Evolutionary conservation across 2,329 filamentous ascomycete species (phyloP).

Genomic region (Endothia cerciana): DNA sequence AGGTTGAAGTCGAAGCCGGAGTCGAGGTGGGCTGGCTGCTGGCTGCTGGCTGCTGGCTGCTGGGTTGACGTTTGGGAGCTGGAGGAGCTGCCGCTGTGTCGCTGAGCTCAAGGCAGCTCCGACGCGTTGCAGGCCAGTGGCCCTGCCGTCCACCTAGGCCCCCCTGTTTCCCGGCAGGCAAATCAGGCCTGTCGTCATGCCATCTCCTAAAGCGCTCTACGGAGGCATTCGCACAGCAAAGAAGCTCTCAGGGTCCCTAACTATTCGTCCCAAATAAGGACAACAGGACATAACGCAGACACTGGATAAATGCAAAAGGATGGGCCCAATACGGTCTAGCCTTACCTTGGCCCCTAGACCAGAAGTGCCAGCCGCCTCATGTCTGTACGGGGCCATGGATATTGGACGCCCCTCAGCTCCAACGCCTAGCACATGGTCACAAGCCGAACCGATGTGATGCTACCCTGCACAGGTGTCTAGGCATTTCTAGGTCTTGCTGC

Average conservation of each 20-base stretch:
- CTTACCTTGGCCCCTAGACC: too few relatives aligned
- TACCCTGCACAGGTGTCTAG: too few relatives aligned
- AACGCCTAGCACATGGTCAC: too few relatives aligned
- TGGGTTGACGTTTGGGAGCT: not conserved
- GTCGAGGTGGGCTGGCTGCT: not conserved
- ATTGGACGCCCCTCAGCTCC: too few relatives aligned
- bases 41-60: slow-evolving; percentile 10
- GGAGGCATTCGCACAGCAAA: not conserved
- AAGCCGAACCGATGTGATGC: not conserved
- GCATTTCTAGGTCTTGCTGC: too few relatives aligned
- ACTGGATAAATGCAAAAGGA: too few relatives aligned
- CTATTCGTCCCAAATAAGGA: too few relatives aligned
- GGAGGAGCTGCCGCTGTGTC: slow-evolving; percentile 26
- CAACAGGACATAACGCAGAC: too few relatives aligned
- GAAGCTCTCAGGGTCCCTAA: not conserved
- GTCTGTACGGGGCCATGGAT: not conserved
- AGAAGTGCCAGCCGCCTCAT: not conserved
- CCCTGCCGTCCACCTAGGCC: not conserved
- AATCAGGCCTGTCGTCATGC: slow-evolving; percentile 4
- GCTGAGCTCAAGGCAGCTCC: slow-evolving; percentile 51
- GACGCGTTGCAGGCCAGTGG: slow-evolving; percentile 43
- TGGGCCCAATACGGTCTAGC: too few relatives aligned
- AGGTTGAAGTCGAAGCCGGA: not conserved
- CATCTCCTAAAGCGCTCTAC: not conserved
- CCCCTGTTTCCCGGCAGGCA: slow-evolving; percentile 26